Evolutionary conservation across 805 yeast species (phyloP), one percentile per base, ranked within the genome.

Genomic region (Suhomyces canberraensis): DNA sequence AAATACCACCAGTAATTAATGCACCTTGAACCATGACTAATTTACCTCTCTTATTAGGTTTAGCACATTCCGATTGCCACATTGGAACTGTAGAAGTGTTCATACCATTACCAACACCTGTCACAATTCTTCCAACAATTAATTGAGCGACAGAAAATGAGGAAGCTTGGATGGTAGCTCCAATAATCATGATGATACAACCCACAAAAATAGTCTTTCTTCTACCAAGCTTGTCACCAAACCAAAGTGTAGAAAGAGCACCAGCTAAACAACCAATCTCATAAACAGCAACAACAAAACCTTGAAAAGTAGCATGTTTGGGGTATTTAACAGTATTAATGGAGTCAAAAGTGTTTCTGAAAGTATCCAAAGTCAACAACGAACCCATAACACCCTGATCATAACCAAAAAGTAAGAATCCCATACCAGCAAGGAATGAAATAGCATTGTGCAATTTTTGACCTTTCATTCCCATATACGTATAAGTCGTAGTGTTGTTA

Each of bases 301-400:
- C 57, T 33, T 51, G 57, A 14, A 46, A 33, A 3, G 56, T 46
- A 3, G 51, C 40, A 14, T 45, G 41, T 20, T 47, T 39, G 13
- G 39, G 18, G n/a, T n/a, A n/a, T n/a, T n/a, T n/a, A n/a, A n/a
- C n/a, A 13, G 34, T 30, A 8, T 49, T 46, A 11, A 52, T 51
- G 11, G 42, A 33, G 1, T 47, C 36, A 40, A 49, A 52, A 6
- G 47, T 41, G 18, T 47, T 32, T 18, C 40, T 40, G 25, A 52
- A 52, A 11, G 54, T 41, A 25, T 40, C 40, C n/a, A 52, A 33
- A 2, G 56, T 51, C 34, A 52, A 46, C 31, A 52, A 50, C 19
- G 49, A 41, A 5, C 57, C 60, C 68, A 67, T 66, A 41, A 67
- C 59, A 31, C 72, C 73, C 41, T 66, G 73, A 44, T 68, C 73